Percentiles rank a stretch among this genome's conserved stretches.
phyloP scores from a whole-genome alignment of 2,329 filamentous ascomycete species.

The Alternaria sp. region DNA sequence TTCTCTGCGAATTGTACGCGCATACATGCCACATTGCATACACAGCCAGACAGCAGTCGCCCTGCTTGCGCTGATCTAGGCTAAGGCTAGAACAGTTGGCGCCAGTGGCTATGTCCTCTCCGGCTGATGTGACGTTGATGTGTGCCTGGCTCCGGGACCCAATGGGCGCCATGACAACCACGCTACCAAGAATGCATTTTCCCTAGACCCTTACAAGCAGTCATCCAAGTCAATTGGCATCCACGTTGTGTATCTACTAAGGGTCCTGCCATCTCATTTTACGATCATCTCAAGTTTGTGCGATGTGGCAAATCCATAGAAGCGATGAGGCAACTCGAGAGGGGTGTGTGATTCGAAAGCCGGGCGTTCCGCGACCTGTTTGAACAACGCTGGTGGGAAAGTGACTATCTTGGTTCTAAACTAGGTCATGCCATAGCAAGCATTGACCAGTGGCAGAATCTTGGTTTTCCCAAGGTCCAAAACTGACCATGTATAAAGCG shows the following conservation, averaged over 20 bases:
- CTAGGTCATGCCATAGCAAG: conserved; percentile 2
- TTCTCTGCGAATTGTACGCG: background rate
- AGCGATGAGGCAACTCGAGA: background rate
- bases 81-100: conserved; percentile 17
- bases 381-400: background rate
- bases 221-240: background rate
- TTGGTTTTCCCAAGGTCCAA: conserved; percentile 5
- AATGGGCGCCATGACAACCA: conserved; percentile 20
- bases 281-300: background rate
- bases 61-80: conserved; percentile 6
- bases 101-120: conserved; percentile 18
- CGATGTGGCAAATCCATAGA: background rate
- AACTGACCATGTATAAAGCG: background rate
- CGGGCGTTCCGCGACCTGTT: background rate
- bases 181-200: conserved; percentile 13
- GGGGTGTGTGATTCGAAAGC: background rate
- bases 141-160: conserved; percentile 8
- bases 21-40: background rate
- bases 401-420: background rate
- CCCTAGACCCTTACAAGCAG: background rate
- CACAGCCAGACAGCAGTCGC: conserved; percentile 2
- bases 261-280: background rate
- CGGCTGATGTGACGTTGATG: conserved; percentile 26
- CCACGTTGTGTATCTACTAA: background rate
- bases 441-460: conserved; percentile 7